Conservation (phyloP, 176 grass and related monocot genomes). For the Musa troglodytarum region DNA sequence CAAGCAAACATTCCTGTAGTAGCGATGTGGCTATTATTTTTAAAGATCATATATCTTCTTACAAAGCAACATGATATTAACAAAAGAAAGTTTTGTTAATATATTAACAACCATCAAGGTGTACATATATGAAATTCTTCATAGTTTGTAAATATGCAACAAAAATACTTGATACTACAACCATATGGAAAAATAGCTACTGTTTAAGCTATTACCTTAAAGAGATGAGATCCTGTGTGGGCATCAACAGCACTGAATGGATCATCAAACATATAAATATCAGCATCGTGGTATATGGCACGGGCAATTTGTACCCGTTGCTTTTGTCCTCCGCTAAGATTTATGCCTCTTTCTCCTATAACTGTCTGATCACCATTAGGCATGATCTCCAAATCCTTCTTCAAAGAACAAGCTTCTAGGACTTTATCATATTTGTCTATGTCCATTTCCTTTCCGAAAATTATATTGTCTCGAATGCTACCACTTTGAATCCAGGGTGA, state of each 20-base stretch:
- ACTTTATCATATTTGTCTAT: constrained; percentile 31
- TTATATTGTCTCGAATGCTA: constrained; percentile 50
- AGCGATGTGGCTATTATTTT: neutral
- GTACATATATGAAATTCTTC: no score
- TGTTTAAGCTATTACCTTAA: constrained; percentile 32
- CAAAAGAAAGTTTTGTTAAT: no score
- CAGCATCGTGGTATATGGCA: constrained; percentile 61
- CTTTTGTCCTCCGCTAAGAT: constrained; percentile 68
- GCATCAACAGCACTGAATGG: constrained; percentile 69
- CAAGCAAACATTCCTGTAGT: constrained; percentile 52
- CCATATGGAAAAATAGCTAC: neutral
- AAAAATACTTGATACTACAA: neutral
- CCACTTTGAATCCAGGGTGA: constrained; percentile 75
- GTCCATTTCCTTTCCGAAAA: constrained; percentile 41
- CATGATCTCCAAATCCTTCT: constrained; percentile 45
- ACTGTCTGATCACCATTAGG: constrained; percentile 53
- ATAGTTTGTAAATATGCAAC: no score
- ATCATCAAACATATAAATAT: constrained; percentile 74
- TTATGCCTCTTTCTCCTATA: constrained; percentile 75
- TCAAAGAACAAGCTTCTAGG: constrained; percentile 47
- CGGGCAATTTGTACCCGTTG: constrained; percentile 59
- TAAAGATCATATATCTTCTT: neutral
- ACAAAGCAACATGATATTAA: no score
- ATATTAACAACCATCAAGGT: no score
- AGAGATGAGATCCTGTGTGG: constrained; percentile 52